Base-by-base conservation (phyloP, 1,284 basidiomycete species). In the Moesziomyces parantarcticus region DNA sequence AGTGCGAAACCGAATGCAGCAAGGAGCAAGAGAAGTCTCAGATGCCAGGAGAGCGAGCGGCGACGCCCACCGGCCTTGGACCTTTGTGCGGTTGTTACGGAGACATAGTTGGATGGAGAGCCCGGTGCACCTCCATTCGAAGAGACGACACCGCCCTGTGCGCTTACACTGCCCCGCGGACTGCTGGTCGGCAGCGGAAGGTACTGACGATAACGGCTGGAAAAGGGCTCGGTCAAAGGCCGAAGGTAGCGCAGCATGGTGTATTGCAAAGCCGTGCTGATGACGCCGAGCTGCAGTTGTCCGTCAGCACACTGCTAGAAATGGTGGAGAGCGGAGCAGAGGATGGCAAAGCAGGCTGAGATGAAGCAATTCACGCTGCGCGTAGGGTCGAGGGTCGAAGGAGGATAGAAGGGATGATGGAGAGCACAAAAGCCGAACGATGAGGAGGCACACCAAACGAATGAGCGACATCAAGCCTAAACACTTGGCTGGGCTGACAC, bases 181-280 rank as follows among this genome's bases (percentile, higher is more conserved):
- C 54, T 59, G 29, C 41, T 56, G 47, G 66, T 56, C 3, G 66
- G 59, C 1, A 69, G 50, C 3, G 60, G 60, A 1, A 63, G 45
- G 25, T 69, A 69, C 16, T 58, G 59, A 11, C 56, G 50, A 23
- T 62, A 69, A 36, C 59, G 50, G 20, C 48, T 26, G 4, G 65
- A 50, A 42, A 58, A 61, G n/a, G 65, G 59, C n/a, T 62, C 58
- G 21, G 55, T 51, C 11, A 62, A 14, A 1, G 49, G 51, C 13
- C 58, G 52, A 13, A 66, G 53, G 26, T 66, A 56, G 13, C 58
- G 41, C 44, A 60, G 29, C 64, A 60, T 67, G 63, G n/a, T 55
- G 51, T 22, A n/a, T 21, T 20, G 22, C 21, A 20, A n/a, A 16
- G 36, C 6, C 36, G 16, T 16, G 18, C 16, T 18, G 36, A 6